Percentiles rank a stretch among this genome's conserved stretches.
Evolutionary conservation across 371 early-diverging fungal species (phyloP).

Genomic region (Mucor lusitanicus): DNA sequence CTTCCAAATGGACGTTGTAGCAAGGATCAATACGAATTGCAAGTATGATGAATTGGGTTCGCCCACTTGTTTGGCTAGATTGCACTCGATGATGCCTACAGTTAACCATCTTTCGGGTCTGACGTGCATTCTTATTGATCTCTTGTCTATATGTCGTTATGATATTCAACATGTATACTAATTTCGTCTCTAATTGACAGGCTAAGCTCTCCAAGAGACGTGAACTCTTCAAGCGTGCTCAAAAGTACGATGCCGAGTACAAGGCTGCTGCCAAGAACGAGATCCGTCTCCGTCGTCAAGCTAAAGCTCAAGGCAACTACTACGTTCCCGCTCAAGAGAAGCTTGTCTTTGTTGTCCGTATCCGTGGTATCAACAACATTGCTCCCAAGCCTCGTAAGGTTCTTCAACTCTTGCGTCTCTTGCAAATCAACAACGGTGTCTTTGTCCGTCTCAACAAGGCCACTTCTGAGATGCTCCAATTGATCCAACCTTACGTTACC

Average conservation of each 20-base stretch:
- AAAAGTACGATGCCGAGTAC: slow-evolving; percentile 96
- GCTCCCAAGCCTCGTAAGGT: slow-evolving; percentile 99
- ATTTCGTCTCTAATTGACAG: slow-evolving; percentile 41
- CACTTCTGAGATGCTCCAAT: slow-evolving; percentile 97
- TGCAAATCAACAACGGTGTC: slow-evolving; percentile 99
- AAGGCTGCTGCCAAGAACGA: slow-evolving; percentile 83
- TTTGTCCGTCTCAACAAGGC: slow-evolving; percentile 99
- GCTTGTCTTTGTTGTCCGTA: slow-evolving; percentile 97
- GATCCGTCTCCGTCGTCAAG: slow-evolving; percentile 89
- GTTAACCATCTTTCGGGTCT: slow-evolving; percentile 80
- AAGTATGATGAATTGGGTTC: slow-evolving; percentile 24
- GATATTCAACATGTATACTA: background rate
- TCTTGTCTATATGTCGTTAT: background rate
- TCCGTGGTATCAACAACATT: slow-evolving; percentile 97
- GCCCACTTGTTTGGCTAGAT: slow-evolving; percentile 33
- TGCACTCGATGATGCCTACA: slow-evolving; percentile 52
- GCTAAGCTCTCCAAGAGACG: slow-evolving; percentile 81
- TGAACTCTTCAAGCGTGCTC: slow-evolving; percentile 97
- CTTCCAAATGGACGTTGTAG: background rate
- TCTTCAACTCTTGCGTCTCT: slow-evolving; percentile 97
- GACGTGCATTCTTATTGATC: slow-evolving; percentile 26
- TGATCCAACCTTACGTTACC: slow-evolving; percentile 98
- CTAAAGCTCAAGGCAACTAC: slow-evolving; percentile 90
- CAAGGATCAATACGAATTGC: background rate
- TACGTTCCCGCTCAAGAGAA: slow-evolving; percentile 97